Conservation (phyloP, 2,329 filamentous ascomycete species). For the Hypoxylon sp. region DNA sequence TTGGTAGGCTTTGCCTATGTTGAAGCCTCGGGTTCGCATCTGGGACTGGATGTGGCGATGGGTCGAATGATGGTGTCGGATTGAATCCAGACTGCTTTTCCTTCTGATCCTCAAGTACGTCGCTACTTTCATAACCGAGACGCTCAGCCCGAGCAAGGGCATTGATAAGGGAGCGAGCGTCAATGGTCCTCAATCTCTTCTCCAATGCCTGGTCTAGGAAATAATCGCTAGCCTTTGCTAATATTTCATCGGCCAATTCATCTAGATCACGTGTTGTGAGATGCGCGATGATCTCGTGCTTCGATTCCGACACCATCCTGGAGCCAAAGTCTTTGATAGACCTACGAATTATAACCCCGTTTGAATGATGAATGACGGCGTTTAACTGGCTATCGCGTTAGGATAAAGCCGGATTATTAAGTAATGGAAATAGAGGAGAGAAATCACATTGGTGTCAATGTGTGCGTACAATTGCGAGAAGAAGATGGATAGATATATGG, state of each 20-base stretch:
- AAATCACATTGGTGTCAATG: not conserved
- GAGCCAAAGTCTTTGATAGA: constrained; percentile 63
- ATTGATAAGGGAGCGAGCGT: constrained; percentile 68
- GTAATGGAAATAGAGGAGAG: not conserved
- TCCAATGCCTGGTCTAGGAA: constrained; percentile 70
- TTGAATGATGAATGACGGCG: constrained; percentile 63
- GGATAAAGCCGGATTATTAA: constrained; percentile 9
- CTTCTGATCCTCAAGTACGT: constrained; percentile 62
- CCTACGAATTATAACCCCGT: constrained; percentile 55
- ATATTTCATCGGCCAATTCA: constrained; percentile 59
- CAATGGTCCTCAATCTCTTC: constrained; percentile 67
- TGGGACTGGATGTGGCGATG: constrained; percentile 4
- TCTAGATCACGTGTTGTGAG: constrained; percentile 62
- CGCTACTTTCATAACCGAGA: constrained; percentile 68
- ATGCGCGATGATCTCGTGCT: constrained; percentile 60
- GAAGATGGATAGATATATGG: not conserved
- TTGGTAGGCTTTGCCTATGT: constrained; percentile 18
- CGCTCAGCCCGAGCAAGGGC: constrained; percentile 70
- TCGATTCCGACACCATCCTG: constrained; percentile 60
- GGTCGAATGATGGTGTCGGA: constrained; percentile 27
- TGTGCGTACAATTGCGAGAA: not conserved
- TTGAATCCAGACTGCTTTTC: constrained; percentile 54
- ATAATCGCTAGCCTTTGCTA: constrained; percentile 62
- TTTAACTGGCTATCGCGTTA: constrained; percentile 60
- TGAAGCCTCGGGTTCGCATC: constrained; percentile 20